Percentiles rank a stretch among this genome's conserved stretches.
Evolutionary conservation across 768 basidiomycete species (phyloP).

Genomic region (Tephrocybe sp.): DNA sequence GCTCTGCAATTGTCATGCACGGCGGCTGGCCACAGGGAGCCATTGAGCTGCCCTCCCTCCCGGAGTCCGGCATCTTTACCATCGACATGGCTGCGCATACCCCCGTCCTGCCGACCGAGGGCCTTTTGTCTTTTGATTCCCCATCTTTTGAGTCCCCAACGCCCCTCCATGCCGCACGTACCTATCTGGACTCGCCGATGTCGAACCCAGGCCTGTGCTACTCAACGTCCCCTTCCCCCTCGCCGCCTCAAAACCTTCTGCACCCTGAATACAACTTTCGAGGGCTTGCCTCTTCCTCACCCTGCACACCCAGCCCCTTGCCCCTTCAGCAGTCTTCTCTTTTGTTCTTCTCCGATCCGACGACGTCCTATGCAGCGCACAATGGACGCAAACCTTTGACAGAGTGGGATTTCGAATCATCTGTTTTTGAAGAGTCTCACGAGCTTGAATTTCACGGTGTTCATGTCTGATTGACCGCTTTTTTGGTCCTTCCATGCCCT

Average conservation of each 20-base stretch:
- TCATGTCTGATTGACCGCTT: background rate
- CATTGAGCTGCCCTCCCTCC: constrained; percentile 4
- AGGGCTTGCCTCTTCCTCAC: background rate
- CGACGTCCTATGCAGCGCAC: constrained; percentile 2
- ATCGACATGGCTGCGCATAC: constrained; percentile 3
- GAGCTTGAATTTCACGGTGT: constrained; percentile 6
- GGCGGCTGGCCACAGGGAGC: constrained; percentile 5
- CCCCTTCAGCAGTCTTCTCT: constrained; percentile 1
- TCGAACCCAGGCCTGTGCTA: constrained; percentile 11
- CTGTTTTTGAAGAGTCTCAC: constrained; percentile 7
- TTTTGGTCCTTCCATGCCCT: background rate
- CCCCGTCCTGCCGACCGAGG: constrained; percentile 7
- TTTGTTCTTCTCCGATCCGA: constrained; percentile 2
- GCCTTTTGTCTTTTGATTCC: constrained; percentile 13
- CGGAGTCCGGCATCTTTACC: constrained; percentile 10
- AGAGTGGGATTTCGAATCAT: constrained; percentile 12
- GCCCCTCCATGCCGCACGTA: background rate
- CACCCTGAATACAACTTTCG: background rate
- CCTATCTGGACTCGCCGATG: constrained; percentile 4
- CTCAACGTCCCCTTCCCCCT: constrained; percentile 14
- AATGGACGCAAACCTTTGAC: background rate
- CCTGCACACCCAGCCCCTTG: constrained; percentile 4
- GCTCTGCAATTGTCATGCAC: background rate
- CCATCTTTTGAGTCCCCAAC: constrained; percentile 12
- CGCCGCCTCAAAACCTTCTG: constrained; percentile 2